Base-by-base conservation (phyloP, 2,329 filamentous ascomycete species). In the Bipolaris sorokiniana region DNA sequence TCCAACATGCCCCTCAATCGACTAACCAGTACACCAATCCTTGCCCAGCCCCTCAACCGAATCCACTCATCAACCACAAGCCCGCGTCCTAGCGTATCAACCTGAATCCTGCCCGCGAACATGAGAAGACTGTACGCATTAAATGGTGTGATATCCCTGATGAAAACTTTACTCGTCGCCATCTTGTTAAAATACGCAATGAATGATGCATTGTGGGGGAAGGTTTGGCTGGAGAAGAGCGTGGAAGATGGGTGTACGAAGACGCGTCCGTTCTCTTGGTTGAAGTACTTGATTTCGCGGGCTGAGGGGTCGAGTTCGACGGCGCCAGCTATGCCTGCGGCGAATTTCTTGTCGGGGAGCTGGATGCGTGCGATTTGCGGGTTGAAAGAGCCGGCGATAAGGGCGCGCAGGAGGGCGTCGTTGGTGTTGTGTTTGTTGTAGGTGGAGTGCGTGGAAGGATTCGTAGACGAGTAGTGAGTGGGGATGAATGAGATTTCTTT, bases 331-430 rank as follows among this genome's bases (percentile, higher is more conserved):
- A 96, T 86, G 2, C 91, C 92, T 34, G 88, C 87, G 11, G 91
- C 90, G 76, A 96, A 99, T 76, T 97, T 98, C 81, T 96, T 96
- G 78, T 97, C 92, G 0, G 95, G 95, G 66, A 97, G 91, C 63
- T 92, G 89, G 72, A 99, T 97, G 51, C 93, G 87, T 13, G 92
- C 92, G 63, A 97, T 87, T 77, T 98, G 94, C 0, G 95, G 95
- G 38, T 81, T 81, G 75, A 84, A 83, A 3, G 82, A 76, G 13
- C 78, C 82, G 1, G 82, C 82, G 7, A 82, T 76, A 15, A 83
- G 71, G 4, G 80, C 79, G 26, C 81, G 80, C 4, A 83, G 59
- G 2, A 83, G 77, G 0, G 78, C 73, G 20, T 78, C 77, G 57
- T 81, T 81, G 45, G 72, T 68, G 53, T 80, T 81, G 62, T 82